These are phyloP conservation scores for Gossypium rotundifolium DNA, from an alignment of 345 rosid species.

Conservation along the genomic window DNA sequence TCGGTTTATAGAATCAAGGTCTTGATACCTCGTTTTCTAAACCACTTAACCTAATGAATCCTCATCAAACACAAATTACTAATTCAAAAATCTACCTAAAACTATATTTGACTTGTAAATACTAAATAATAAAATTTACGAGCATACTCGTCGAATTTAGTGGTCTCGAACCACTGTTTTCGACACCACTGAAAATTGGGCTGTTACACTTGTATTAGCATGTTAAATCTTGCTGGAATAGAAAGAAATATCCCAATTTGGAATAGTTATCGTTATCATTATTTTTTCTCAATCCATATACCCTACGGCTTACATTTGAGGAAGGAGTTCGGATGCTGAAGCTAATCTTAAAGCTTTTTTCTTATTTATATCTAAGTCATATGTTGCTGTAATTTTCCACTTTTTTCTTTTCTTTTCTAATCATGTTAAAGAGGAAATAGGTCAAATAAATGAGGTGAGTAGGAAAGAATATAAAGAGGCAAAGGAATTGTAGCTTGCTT, in stretches of 20 bases:
- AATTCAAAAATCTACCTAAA: too few relatives aligned
- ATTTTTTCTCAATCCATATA: slow-evolving; percentile 11
- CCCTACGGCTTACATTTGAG: slow-evolving; percentile 65
- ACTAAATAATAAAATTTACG: too few relatives aligned
- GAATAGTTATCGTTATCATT: background rate
- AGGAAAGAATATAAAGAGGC: background rate
- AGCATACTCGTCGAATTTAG: too few relatives aligned
- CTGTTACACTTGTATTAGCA: background rate
- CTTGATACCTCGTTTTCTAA: too few relatives aligned
- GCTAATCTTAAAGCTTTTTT: slow-evolving; percentile 30
- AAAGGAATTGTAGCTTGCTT: background rate
- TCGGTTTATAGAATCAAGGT: too few relatives aligned
- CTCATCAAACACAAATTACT: too few relatives aligned
- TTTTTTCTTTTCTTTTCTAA: too few relatives aligned
- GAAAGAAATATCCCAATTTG: background rate
- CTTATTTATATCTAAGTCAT: background rate
- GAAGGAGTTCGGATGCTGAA: slow-evolving; percentile 91
- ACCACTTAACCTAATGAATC: too few relatives aligned
- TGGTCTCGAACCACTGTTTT: too few relatives aligned
- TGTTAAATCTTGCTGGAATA: background rate
- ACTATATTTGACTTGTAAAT: too few relatives aligned
- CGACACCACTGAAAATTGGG: too few relatives aligned
- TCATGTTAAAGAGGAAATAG: too few relatives aligned
- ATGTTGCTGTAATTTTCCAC: background rate
- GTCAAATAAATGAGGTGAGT: background rate